Percentiles rank a stretch among this genome's conserved stretches.
These are phyloP conservation scores for Claviceps spartinae DNA, from an alignment of 2,329 filamentous ascomycete species.

Conservation along the genomic window DNA sequence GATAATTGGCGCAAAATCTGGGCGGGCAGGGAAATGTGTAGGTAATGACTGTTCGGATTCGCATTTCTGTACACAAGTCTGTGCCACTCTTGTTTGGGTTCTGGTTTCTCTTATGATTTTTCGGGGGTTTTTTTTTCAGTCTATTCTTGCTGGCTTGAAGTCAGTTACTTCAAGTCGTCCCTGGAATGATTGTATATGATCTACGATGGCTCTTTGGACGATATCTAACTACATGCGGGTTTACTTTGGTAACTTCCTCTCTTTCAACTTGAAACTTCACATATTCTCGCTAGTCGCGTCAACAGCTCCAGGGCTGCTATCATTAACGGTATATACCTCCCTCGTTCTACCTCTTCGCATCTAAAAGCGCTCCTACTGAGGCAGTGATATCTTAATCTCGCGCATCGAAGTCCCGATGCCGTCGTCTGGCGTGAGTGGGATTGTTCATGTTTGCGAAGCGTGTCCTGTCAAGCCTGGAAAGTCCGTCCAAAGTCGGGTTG, in stretches of 20 bases:
- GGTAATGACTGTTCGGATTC: background rate
- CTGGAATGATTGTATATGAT: background rate
- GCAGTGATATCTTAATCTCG: no score
- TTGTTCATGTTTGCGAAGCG: no score
- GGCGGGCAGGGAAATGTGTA: background rate
- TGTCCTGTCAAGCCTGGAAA: no score
- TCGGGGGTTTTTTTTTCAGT: conserved; percentile 1
- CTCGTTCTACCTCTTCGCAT: background rate
- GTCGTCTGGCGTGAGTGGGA: no score
- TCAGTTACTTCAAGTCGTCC: background rate
- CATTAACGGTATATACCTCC: background rate
- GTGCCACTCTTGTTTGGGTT: no score
- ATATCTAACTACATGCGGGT: background rate
- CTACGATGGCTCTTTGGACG: background rate
- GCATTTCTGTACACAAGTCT: conserved; percentile 6
- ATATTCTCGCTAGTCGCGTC: background rate
- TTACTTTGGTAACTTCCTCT: background rate
- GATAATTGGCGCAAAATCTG: background rate
- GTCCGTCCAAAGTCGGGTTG: no score
- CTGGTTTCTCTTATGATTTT: background rate
- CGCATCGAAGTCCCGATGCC: no score
- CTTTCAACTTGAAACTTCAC: background rate
- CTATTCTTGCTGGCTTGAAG: background rate
- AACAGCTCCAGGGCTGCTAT: background rate
- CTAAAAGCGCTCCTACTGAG: no score